Percentiles rank a stretch among this genome's conserved stretches.
phyloP scores from a whole-genome alignment of 2,329 filamentous ascomycete species.

The Diplodia corticola region DNA sequence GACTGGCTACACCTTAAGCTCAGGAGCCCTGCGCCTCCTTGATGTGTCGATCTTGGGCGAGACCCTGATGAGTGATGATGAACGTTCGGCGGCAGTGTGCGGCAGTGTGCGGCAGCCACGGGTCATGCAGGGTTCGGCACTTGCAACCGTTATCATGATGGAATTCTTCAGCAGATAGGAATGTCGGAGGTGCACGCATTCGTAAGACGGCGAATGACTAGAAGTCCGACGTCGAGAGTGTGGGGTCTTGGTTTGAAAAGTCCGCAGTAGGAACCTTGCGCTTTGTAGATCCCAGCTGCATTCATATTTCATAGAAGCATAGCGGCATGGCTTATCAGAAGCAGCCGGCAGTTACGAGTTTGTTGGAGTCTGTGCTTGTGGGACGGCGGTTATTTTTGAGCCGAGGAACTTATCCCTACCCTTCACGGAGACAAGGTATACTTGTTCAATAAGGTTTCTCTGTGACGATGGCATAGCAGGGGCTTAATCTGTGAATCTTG shows the following conservation, averaged over 20 bases:
- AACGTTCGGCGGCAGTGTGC: neutral
- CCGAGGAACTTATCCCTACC: neutral
- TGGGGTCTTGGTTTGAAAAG: neutral
- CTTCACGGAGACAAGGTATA: slow-evolving; percentile 29
- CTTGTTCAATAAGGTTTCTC: slow-evolving; percentile 40
- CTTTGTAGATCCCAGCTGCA: neutral
- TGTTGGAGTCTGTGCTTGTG: slow-evolving; percentile 25
- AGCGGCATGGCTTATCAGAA: slow-evolving; percentile 28
- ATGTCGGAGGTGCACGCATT: neutral
- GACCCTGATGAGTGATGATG: slow-evolving; percentile 24
- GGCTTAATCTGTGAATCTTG: slow-evolving; percentile 65
- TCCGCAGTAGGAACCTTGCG: neutral
- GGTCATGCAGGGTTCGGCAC: neutral
- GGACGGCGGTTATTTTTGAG: neutral
- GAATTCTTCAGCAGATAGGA: neutral
- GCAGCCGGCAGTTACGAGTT: slow-evolving; percentile 35
- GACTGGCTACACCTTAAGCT: too few species aligned
- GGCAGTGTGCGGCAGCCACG: neutral
- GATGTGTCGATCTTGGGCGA: too few species aligned
- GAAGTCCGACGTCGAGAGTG: neutral
- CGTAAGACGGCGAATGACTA: neutral
- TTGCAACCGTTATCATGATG: neutral
- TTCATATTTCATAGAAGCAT: neutral
- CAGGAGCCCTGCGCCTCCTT: too few species aligned
- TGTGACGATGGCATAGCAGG: slow-evolving; percentile 60